Evolutionary conservation across 495 filamentous ascomycete species (phyloP), one percentile per base, ranked within the genome.

Genomic region (Lasiosphaeris hirsuta): DNA sequence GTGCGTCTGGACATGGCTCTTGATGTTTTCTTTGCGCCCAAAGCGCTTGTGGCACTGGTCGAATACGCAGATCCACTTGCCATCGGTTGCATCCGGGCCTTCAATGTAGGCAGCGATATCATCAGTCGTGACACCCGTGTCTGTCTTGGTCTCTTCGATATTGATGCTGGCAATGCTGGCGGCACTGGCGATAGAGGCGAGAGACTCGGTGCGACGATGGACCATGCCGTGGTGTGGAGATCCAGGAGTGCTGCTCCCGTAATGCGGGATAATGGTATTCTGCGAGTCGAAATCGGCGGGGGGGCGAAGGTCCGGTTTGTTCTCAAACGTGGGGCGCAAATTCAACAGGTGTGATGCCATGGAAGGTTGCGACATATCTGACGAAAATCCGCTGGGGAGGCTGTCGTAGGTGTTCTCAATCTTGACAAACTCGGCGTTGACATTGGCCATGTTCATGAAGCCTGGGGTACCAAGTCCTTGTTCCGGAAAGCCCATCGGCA

Each of bases 1-100:
- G 67, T 98, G 94, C 1, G 94, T 97, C 71, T 98, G 94, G 42
- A 98, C 89, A 69, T 98, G 94, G 8, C 91, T 93, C 66, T 93
- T 95, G 76, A 96, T 95, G 71, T 98, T 98, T 72, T 98, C 94
- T 69, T 96, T 94, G 47, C 94, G 82, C 10, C 90, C 90, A 66
- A 97, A 98, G 11, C 82, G 81, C 62, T 94, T 92, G 39, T 81
- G 77, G 75, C 94, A 98, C 10, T 84, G 84, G 3, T 87, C 84
- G 64, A 82, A 96, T 5, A 88, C 72, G 69, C 94, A 98, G 1
- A 88, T 77, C 90, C 91, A 97, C 72, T 93, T 92, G 53, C 89
- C 85, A 60, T 84, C 83, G 17, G 77, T 64, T 1, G 85, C 75
- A 59, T 90, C 86, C 0, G 92, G 91, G 10, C 91, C 91, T 34